Percentiles rank a stretch among this genome's conserved stretches.
Evolutionary conservation across 306 rosid species (phyloP).

Genomic region (Urtica urens): DNA sequence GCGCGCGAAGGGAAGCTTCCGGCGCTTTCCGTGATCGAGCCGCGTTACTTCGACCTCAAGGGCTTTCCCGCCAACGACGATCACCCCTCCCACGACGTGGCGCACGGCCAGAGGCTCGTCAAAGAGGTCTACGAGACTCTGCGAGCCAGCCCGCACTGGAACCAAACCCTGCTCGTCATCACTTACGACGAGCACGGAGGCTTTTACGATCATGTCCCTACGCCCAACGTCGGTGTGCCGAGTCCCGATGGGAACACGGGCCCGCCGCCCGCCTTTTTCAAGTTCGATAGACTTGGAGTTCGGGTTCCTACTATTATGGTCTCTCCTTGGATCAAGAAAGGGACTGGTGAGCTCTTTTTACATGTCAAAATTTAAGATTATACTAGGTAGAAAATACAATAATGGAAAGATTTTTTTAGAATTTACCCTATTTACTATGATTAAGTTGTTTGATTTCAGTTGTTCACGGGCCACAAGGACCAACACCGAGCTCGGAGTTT

Average conservation of each 20-base stretch:
- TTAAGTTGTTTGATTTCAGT: constrained; percentile 35
- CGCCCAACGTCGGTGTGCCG: constrained; percentile 81
- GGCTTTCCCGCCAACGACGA: constrained; percentile 84
- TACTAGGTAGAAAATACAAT: background rate
- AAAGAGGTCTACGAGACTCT: constrained; percentile 90
- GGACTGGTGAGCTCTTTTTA: constrained; percentile 47
- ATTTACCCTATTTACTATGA: background rate
- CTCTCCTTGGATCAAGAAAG: constrained; percentile 99
- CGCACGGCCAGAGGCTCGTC: constrained; percentile 83
- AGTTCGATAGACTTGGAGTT: constrained; percentile 94
- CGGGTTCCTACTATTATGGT: constrained; percentile 94
- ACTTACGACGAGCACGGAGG: constrained; percentile 99
- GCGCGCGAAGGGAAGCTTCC: constrained; percentile 85
- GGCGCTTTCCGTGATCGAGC: constrained; percentile 79
- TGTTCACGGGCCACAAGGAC: constrained; percentile 61
- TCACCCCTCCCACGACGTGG: constrained; percentile 99
- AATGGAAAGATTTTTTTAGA: background rate
- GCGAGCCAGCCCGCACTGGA: constrained; percentile 94
- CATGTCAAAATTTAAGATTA: background rate
- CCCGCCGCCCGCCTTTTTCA: constrained; percentile 93
- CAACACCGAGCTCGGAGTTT: constrained; percentile 70
- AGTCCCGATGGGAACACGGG: constrained; percentile 95
- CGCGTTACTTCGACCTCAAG: constrained; percentile 66
- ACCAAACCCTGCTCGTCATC: constrained; percentile 69
- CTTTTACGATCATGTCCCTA: constrained; percentile 76